These are phyloP conservation scores for Coriolopsis trogii DNA, from an alignment of 1,284 basidiomycete genomes.

Conservation along the genomic window DNA sequence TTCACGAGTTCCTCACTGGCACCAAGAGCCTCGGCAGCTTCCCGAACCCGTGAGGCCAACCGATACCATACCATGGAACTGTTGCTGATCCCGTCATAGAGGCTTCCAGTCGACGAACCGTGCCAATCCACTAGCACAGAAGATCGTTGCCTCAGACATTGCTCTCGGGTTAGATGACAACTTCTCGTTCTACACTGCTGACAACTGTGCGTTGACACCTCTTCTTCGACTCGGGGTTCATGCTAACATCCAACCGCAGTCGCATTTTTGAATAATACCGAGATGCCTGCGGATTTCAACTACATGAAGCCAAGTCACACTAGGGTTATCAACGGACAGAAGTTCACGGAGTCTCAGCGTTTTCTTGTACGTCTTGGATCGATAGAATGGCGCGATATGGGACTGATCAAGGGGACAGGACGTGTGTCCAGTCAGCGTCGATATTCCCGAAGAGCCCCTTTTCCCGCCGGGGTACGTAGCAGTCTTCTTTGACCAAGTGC, in stretches of 20 bases:
- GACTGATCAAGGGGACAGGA: conserved; percentile 28
- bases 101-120: conserved; percentile 58
- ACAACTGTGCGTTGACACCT: conserved; percentile 56
- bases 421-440: conserved; percentile 43
- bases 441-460: conserved; percentile 52
- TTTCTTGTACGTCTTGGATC: conserved; percentile 46
- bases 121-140: conserved; percentile 58
- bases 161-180: conserved; percentile 41
- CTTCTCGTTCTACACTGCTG: conserved; percentile 48
- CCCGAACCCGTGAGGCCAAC: conserved; percentile 50
- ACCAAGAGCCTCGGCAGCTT: conserved; percentile 35
- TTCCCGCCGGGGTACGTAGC: conserved; percentile 50
- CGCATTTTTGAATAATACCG: conserved; percentile 54
- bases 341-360: conserved; percentile 57
- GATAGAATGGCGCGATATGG: background rate
- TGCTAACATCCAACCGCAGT: no score
- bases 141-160: conserved; percentile 56
- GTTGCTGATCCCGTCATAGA: conserved; percentile 30
- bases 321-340: conserved; percentile 48
- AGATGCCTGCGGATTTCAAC: conserved; percentile 46
- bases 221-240: no score
- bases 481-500: background rate
- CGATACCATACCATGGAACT: background rate
- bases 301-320: conserved; percentile 52
- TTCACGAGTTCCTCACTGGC: conserved; percentile 60